Evolutionary conservation across 441 rosid species (phyloP), one percentile per base, ranked within the genome.

Genomic region (Erysimum pusillum): DNA sequence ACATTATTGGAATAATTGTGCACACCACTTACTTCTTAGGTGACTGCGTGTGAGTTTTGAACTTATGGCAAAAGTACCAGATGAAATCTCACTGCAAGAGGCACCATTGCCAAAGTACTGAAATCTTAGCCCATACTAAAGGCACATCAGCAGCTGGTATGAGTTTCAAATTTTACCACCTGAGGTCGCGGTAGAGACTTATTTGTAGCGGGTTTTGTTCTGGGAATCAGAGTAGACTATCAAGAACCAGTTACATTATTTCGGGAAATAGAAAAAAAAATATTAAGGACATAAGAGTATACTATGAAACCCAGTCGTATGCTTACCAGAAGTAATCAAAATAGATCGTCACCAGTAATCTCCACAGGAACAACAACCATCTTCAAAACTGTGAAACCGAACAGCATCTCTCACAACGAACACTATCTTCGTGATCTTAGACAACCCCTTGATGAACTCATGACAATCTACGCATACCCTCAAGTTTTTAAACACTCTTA

Each of bases 341-440:
- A 57, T 68, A 51, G 25, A 41, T 38, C 36, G 56, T 85, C 81
- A 92, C 88, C 89, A 88, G 64, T 82, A 85, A 69, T 85, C 90
- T 66, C 84, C 71, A 67, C 90, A 88, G 3, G 92, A 85, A 69
- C 90, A 83, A 11, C 14, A 41, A 12, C 92, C 93, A 73, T 80
- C 84, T 74, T 73, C 78, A 67, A 89, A 87, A 69, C 63, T 87
- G 76, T 89, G 91, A 80, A 89, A 89, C 65, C 91, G 79, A 53
- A 79, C 86, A 56, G 89, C 88, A 76, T 89, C 91, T 80, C 93
- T 81, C 51, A 86, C 89, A 46, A 89, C 54, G 58, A 83, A 82
- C 7, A 59, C 74, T 31, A 75, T 64, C 76, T 81, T 87, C 67
- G 78, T 63, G 15, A 86, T 81, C 75, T 78, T 84, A 44, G 91